Evolutionary conservation across 2,329 filamentous ascomycete species (phyloP), one percentile per base, ranked within the genome.

Genomic region (Phaeophleospora eucalypticola): DNA sequence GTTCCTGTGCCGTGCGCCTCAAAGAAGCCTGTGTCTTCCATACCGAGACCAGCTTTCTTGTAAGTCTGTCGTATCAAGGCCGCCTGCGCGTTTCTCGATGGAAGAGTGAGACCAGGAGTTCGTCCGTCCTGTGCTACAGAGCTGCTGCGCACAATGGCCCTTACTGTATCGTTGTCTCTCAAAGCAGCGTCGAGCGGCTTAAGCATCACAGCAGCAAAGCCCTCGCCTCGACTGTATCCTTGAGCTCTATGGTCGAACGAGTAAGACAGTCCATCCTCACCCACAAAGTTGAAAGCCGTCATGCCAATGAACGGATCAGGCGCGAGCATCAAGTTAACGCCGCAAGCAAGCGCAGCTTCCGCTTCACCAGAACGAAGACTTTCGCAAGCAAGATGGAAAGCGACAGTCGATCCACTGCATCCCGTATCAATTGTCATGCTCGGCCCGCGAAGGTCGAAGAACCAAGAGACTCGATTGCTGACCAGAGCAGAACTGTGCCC

Each of bases 161-260:
- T 38, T 9, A 53, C 44, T 7, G 43, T 12, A 29, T 53, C 36
- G 15, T 41, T 44, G 16, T 49, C 46, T 16, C 20, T 12, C 14
- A 50, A 14, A 0, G 80, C 80, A 1, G 67, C 59, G 3, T 57
- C 60, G 2, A 82, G 54, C 0, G 58, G 65, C 58, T 82, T 82
- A 0, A 83, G 48, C 0, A 80, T 60, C 0, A 82, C 52, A 0
- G 66, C 65, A 1, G 70, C 69, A 6, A 79, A 59, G 0, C 76
- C 78, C 40, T 82, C 80, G 10, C 75, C 76, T 0, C 77, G 70
- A 21, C 67, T 75, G 58, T 70, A 78, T 4, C 76, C 77, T 51
- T 78, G 63, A 0, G 74, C 78, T 1, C 57, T 56, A 2, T 57
- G 61, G 8, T 53, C 48, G 9, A 29, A 41, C 10, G 27, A 27